Percentiles rank a stretch among this genome's conserved stretches.
These are phyloP conservation scores for Schizonepeta tenuifolia DNA, from an alignment of 257 asterid genomes.

Conservation along the genomic window DNA sequence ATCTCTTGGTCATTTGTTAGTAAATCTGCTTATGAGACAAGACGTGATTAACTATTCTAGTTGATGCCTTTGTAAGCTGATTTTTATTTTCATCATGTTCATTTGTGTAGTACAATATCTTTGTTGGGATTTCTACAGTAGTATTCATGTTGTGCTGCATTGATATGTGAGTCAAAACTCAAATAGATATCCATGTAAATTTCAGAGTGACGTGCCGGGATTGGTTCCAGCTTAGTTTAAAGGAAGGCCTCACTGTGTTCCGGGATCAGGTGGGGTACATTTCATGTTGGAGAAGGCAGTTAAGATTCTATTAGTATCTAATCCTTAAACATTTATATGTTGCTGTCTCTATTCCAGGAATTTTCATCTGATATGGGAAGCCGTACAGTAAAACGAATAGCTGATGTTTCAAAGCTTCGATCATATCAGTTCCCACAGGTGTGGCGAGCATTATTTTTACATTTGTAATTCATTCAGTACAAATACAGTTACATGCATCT, in stretches of 20 bases:
- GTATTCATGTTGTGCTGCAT: conserved; percentile 11
- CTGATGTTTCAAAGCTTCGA: conserved; percentile 76
- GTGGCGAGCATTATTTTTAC: conserved; percentile 11
- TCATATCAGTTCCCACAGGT: conserved; percentile 84
- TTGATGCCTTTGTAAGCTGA: neutral
- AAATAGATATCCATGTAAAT: conserved; percentile 36
- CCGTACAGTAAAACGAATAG: conserved; percentile 80
- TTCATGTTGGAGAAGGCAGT: conserved; percentile 11
- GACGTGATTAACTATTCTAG: neutral
- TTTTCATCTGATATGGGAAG: conserved; percentile 91
- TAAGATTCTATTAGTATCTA: conserved; percentile 3
- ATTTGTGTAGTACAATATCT: neutral
- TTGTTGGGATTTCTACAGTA: neutral
- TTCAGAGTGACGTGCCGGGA: conserved; percentile 99
- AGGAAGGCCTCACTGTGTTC: conserved; percentile 98
- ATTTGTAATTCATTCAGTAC: neutral
- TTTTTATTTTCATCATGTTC: neutral
- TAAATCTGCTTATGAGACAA: neutral
- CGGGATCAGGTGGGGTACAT: conserved; percentile 79
- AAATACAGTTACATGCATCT: conserved; percentile 4
- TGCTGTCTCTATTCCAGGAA: conserved; percentile 48
- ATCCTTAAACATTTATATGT: conserved; percentile 7
- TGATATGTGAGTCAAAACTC: neutral
- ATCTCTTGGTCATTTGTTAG: neutral
- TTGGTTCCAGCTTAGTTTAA: conserved; percentile 99